A percentile compares a stretch with the other conserved stretches of the same genome.
phyloP scores from a whole-genome alignment of 1,139 yeast genomes.

The Kodamaea fungicola region DNA sequence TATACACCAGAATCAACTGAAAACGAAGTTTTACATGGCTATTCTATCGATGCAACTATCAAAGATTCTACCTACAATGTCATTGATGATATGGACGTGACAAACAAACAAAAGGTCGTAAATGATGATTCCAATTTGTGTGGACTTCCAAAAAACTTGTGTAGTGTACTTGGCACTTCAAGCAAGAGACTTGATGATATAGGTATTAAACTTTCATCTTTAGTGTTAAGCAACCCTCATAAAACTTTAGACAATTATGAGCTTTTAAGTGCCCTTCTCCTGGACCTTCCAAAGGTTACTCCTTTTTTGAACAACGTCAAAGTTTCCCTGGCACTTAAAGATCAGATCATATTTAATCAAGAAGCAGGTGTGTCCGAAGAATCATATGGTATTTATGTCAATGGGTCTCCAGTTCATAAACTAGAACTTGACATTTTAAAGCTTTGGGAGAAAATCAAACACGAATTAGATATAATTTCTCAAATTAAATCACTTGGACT shows the following conservation, averaged over 20 bases:
- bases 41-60: conserved; percentile 60
- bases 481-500: conserved; percentile 35
- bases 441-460: conserved; percentile 29
- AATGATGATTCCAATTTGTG: no score
- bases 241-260: conserved; percentile 25
- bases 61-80: conserved; percentile 64
- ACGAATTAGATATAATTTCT: conserved; percentile 34
- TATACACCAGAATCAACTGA: conserved; percentile 42
- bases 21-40: conserved; percentile 52
- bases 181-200: conserved; percentile 18
- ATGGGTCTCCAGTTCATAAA: conserved; percentile 54
- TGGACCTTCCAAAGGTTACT: conserved; percentile 52
- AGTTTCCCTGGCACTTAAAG: conserved; percentile 13
- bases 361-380: conserved; percentile 33
- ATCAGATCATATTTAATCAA: conserved; percentile 25
- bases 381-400: conserved; percentile 54
- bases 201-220: conserved; percentile 46
- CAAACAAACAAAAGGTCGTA: background rate
- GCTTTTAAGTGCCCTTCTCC: conserved; percentile 34
- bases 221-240: conserved; percentile 30
- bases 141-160: conserved; percentile 22
- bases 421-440: conserved; percentile 43
- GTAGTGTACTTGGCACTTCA: background rate
- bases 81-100: conserved; percentile 53
- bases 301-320: conserved; percentile 14